Conservation (phyloP, 208 protist species). For the Herpetomonas samuelpessoai region DNA sequence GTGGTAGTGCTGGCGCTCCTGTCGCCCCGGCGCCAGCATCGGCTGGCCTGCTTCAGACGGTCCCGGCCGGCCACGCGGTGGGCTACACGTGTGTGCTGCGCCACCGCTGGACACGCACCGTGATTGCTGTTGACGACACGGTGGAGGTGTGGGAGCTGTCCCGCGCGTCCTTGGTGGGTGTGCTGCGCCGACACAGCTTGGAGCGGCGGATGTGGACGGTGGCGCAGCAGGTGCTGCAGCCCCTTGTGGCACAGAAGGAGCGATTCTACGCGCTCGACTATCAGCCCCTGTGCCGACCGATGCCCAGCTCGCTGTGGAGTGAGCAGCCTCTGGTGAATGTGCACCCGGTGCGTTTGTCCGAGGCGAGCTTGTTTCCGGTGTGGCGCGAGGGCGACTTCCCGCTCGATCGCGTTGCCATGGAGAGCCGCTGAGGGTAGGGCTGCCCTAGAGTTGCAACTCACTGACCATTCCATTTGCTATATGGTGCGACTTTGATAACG, state of each 20-base stretch:
- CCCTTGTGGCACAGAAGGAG: slow-evolving; percentile 36
- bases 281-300: slow-evolving; percentile 62
- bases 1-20: neutral
- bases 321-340: slow-evolving; percentile 58
- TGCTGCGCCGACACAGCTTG: slow-evolving; percentile 53
- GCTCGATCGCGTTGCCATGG: slow-evolving; percentile 20
- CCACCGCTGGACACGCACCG: slow-evolving; percentile 63
- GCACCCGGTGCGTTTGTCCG: slow-evolving; percentile 47
- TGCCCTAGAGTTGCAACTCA: neutral
- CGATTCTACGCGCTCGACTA: slow-evolving; percentile 48
- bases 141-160: slow-evolving; percentile 79
- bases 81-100: slow-evolving; percentile 81
- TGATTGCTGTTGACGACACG: slow-evolving; percentile 56
- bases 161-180: slow-evolving; percentile 44
- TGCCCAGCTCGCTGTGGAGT: slow-evolving; percentile 71
- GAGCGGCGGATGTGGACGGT: slow-evolving; percentile 48
- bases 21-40: slow-evolving; percentile 1
- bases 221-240: slow-evolving; percentile 72
- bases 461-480: too few relatives aligned
- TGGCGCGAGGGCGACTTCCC: slow-evolving; percentile 74
- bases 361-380: slow-evolving; percentile 42
- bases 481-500: too few relatives aligned
- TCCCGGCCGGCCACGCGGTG: slow-evolving; percentile 54
- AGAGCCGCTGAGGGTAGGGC: slow-evolving; percentile 7
- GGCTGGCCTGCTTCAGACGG: slow-evolving; percentile 9